Base-by-base conservation (phyloP, 805 yeast species). In the Cyberlindnera suaveolens region DNA sequence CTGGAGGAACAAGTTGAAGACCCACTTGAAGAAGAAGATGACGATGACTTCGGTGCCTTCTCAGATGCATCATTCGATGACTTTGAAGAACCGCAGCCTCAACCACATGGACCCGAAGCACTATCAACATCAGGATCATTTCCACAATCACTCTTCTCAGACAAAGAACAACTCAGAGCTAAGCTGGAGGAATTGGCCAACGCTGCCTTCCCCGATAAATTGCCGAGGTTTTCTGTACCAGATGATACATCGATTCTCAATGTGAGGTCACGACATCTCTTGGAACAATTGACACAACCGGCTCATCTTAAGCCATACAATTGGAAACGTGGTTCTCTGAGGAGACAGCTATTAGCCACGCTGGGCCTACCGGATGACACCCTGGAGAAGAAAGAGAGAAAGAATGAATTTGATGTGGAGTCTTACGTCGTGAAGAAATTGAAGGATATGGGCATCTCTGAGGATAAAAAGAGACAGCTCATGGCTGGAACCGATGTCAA, bases 331-430 rank as follows among this genome's bases (percentile, higher is more conserved):
- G 81, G 85, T 56, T 68, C 78, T 16, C 71, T 84, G 19, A 74
- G 89, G 40, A 75, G 83, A 51, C 78, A 76, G 50, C 61, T 87
- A 29, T 66, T 84, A 29, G 66, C 81, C 16, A 74, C 79, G 26
- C 64, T 87, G 36, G 89, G 90, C 1, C 73, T 87, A 2, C 95
- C 95, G 0, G 74, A 85, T 34, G 82, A 82, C 52, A 64, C 45
- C 0, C 29, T 82, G 14, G 88, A 82, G 58, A 85, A 81, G 18
- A 44, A 51, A 48, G 40, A 48, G 42, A 46, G 56, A 34, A 38
- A 43, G 44, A 47, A 57, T 49, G 49, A 39, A 32, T 54, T 52
- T 19, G 53, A 57, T 51, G 39, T 50, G 50, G 41, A 53, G 4
- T 31, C 38, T 4, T 56, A 53, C 36, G 38, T 45, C 2, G 49